phyloP scores from a whole-genome alignment of 2,329 filamentous ascomycete species.

The Pseudogymnoascus sp. region DNA sequence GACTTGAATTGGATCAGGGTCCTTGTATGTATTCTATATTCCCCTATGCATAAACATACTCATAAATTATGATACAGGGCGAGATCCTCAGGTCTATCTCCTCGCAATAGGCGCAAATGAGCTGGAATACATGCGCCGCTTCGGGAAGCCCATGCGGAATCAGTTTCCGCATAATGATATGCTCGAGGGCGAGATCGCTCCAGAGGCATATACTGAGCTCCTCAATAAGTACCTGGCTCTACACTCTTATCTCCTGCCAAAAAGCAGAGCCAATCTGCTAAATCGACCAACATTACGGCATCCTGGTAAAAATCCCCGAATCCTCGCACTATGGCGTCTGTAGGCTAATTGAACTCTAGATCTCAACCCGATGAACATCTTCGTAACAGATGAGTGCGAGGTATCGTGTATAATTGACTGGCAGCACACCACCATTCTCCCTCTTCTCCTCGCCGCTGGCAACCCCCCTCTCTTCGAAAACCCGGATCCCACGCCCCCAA shows the following conservation, averaged over 20 bases:
- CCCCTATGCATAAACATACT: background rate
- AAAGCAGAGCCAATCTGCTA: background rate
- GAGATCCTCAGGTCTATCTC: background rate
- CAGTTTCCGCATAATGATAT: background rate
- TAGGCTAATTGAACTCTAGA: background rate
- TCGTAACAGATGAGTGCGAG: conserved; percentile 25
- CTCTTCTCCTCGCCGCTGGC: conserved; percentile 30
- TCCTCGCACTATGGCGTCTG: background rate
- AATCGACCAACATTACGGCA: conserved; percentile 12
- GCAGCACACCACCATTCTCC: conserved; percentile 33
- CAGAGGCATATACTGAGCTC: background rate
- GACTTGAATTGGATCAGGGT: background rate
- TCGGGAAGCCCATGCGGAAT: background rate
- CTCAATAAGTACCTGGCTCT: background rate
- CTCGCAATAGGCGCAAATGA: background rate
- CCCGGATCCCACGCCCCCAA: conserved; percentile 25
- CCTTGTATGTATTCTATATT: background rate
- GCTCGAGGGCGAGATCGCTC: background rate
- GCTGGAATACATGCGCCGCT: background rate
- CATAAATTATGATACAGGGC: background rate
- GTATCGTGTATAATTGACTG: conserved; percentile 35
- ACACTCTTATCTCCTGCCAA: background rate
- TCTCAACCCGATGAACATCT: conserved; percentile 24
- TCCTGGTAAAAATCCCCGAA: background rate
- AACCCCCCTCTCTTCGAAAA: conserved; percentile 35